Evolutionary conservation across 257 asterid species (phyloP), one percentile per base, ranked within the genome.

Genomic region (Verbena officinalis): DNA sequence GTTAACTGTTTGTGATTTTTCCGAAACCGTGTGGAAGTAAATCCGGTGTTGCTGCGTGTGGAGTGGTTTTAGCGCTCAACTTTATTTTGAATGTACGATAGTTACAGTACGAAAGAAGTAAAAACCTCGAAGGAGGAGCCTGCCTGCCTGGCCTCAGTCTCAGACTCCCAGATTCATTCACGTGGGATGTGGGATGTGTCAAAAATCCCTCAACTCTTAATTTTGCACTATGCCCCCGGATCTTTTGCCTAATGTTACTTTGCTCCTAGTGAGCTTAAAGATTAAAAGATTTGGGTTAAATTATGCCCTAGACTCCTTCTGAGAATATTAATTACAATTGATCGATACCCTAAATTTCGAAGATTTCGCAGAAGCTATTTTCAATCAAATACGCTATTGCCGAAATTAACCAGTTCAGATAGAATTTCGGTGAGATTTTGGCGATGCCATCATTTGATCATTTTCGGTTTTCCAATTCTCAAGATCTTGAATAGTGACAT

Each of bases 21-120:
- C n/a, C n/a, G 11, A 9, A 36, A 44, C 0, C 4, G 4, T 9
- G 40, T 14, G 22, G 40, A 5, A 23, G 39, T 39, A 10, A 46
- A 46, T 51, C 40, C 49, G 39, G 33, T 55, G 64, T 66, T 14
- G 55, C 17, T 20, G 19, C 53, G 40, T 1, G 11, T 36, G 36
- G 50, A 11, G 27, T 38, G 31, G 72, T 46, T 67, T 57, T 45
- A 65, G 63, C 71, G 55, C 71, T 65, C 38, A 56, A 56, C 50
- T 33, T 67, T 57, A n/a, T n/a, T 67, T 67, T 38, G 61, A 36
- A 36, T 22, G 5, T 6, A 36, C 40, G 40, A 55, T 27, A 30
- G 24, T 17, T 10, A 36, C 61, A 7, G 61, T 31, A 55, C 44
- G 10, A 0, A 21, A 16, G 7, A 5, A 9, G 1, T 1, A 36